These are phyloP conservation scores for Globisporangium polare DNA, from an alignment of 352 stramenopile species.

Conservation along the genomic window DNA sequence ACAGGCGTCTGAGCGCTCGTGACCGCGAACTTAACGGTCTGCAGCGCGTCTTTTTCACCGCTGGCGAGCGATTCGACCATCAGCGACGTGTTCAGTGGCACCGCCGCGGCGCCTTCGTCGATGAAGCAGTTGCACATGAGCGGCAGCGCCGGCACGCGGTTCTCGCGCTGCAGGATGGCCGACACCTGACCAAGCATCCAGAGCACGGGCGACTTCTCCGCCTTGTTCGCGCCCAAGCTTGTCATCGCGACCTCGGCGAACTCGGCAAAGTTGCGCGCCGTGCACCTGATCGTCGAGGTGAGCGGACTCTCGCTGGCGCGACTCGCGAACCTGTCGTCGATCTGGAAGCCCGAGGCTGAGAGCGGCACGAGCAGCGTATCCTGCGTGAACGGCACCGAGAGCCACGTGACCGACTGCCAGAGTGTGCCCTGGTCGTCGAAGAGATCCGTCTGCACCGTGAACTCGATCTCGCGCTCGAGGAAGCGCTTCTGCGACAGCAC, in stretches of 20 bases:
- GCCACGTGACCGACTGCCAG: conserved; percentile 69
- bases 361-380: conserved; percentile 51
- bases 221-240: conserved; percentile 25
- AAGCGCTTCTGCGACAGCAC: conserved; percentile 74
- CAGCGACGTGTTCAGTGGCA: conserved; percentile 32
- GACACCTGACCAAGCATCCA: conserved; percentile 53
- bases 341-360: conserved; percentile 28
- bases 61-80: conserved; percentile 29
- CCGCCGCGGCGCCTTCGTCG: conserved; percentile 24
- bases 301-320: conserved; percentile 18
- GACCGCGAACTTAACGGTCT: conserved; percentile 15
- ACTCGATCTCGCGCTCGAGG: conserved; percentile 64
- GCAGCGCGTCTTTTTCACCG: conserved; percentile 5
- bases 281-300: conserved; percentile 34
- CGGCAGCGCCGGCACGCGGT: conserved; percentile 43
- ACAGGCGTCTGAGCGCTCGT: conserved; percentile 4
- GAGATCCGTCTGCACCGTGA: conserved; percentile 70
- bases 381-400: conserved; percentile 63
- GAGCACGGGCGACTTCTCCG: conserved; percentile 37
- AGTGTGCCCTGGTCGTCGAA: conserved; percentile 67
- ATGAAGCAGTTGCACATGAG: conserved; percentile 54
- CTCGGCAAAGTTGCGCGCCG: conserved; percentile 43
- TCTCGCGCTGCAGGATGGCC: conserved; percentile 40
- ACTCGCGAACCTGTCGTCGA: conserved; percentile 32
- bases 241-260: conserved; percentile 55